Evolutionary conservation across 2,329 filamentous ascomycete species (phyloP), one percentile per base, ranked within the genome.

Genomic region (Chalara sp.): DNA sequence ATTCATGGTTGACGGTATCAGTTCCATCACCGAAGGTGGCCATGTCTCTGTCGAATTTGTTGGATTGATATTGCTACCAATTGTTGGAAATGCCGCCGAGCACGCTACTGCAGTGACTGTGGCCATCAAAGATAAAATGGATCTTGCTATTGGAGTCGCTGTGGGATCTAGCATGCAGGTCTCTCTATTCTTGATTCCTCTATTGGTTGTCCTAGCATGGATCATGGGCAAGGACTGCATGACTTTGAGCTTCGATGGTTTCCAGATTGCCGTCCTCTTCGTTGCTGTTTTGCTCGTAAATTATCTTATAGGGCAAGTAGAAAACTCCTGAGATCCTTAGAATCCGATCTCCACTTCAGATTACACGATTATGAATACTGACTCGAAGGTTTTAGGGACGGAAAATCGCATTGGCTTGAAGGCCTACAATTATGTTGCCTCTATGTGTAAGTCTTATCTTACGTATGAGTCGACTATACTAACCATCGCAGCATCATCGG

Each of bases 141-240:
- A 85, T 61, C 69, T 85, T 44, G 83, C 88, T 33, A 88, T 92
- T 72, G 85, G 86, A 43, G 87, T 92, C 47, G 87, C 87, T 13
- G 87, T 93, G 60, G 88, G 88, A 32, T 89, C 85, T 51, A 88
- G 84, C 67, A 84, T 93, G 66, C 88, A 93, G 70, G 90, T 93
- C 59, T 85, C 88, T 11, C 76, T 93, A 32, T 83, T 91, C 47
- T 84, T 92, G 44, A 91, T 88, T 4, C 88, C 88, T 0, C 84
- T 88, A 67, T 71, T 91, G 48, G 87, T 93, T 47, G 81, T 92
- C 55, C 76, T 92, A 47, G 88, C 87, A 52, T 92, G 88, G 88
- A 79, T 83, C 53, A 83, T 87, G 62, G 78, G 79, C 47, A 48
- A 89, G 60, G 82, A 78, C 46, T 70, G 74, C 37, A 83, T 86